phyloP scores from a whole-genome alignment of 768 basidiomycete species.

The Russula olivacea region DNA sequence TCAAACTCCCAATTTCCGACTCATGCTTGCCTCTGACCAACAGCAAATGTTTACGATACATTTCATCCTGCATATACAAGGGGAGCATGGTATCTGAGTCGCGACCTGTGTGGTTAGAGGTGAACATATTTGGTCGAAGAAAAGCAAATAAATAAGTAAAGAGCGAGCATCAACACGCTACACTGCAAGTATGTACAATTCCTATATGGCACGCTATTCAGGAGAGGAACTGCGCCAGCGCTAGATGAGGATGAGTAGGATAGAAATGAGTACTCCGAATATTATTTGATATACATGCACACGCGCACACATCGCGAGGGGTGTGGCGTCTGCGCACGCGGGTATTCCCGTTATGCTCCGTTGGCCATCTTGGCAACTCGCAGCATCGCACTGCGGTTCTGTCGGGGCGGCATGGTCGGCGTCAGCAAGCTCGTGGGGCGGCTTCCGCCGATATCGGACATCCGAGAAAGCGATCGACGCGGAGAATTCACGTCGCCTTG shows the following conservation, averaged over 20 bases:
- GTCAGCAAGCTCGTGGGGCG: constrained; percentile 53
- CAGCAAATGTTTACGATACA: constrained; percentile 11
- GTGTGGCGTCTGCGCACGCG: not conserved
- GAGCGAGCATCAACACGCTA: constrained; percentile 3
- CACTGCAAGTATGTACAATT: not conserved
- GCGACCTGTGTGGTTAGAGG: constrained; percentile 1
- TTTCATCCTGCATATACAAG: constrained; percentile 16
- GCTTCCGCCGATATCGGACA: constrained; percentile 32
- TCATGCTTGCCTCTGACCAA: not conserved
- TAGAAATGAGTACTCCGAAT: not conserved
- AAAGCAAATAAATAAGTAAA: not conserved
- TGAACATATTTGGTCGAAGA: not conserved
- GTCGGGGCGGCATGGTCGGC: constrained; percentile 61
- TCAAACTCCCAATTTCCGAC: not conserved
- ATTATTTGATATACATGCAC: not conserved
- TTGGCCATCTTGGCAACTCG: constrained; percentile 62
- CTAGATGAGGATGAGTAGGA: constrained; percentile 9
- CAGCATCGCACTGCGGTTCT: constrained; percentile 68
- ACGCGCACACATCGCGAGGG: too few species aligned
- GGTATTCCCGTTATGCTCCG: constrained; percentile 6
- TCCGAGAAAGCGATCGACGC: constrained; percentile 41
- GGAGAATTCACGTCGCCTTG: constrained; percentile 10
- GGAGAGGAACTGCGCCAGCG: constrained; percentile 11
- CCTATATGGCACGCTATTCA: not conserved
- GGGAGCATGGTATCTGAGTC: constrained; percentile 11